Evolutionary conservation across 306 rosid species (phyloP), one percentile per base, ranked within the genome.

Genomic region (Hippophae rhamnoides): DNA sequence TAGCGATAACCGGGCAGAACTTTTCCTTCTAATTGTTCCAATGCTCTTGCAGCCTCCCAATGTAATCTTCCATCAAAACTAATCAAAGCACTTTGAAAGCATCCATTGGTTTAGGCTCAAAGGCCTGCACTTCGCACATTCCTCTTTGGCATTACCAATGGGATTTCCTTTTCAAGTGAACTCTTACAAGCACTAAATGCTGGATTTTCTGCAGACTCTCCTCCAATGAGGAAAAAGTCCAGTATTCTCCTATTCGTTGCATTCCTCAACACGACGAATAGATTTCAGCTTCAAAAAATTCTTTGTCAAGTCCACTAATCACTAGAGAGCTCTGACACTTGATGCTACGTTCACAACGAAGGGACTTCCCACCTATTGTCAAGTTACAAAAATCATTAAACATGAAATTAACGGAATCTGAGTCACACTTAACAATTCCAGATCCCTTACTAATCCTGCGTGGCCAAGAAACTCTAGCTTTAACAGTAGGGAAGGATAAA

Each of bases 11-110:
- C 84, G 9, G 90, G 80, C 75, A 92, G 73, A 26, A 74, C 88
- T 67, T 80, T 84, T 49, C 96, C 95, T 72, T 92, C 95, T 63
- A 92, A 68, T 60, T 74, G 72, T 74, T 92, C 96, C 77, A 92
- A 77, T 57, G 96, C 96, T 74, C 69, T 82, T 13, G 99, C 99
- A 9, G 96, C 99, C 76, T 92, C 99, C 67, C 85, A 75, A 69
- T 92, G 99, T 53, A 88, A 76, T 72, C 99, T 82, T 68, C 99
- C 95, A 71, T 88, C 96, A 74, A 92, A 92, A 44, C 66, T 78
- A 66, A 92, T 71, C 45, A 75, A 47, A 58, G 99, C 99, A 71
- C 63, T 85, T 79, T 78, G 80, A 64, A 85, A 56, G 51, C 7
- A 75, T 75, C 85, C 76, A 71, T 87, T 0, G 78, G 83, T 68